These are phyloP conservation scores for Lipomyces yamanashiensis DNA, from an alignment of 805 yeast species.

Conservation along the genomic window DNA sequence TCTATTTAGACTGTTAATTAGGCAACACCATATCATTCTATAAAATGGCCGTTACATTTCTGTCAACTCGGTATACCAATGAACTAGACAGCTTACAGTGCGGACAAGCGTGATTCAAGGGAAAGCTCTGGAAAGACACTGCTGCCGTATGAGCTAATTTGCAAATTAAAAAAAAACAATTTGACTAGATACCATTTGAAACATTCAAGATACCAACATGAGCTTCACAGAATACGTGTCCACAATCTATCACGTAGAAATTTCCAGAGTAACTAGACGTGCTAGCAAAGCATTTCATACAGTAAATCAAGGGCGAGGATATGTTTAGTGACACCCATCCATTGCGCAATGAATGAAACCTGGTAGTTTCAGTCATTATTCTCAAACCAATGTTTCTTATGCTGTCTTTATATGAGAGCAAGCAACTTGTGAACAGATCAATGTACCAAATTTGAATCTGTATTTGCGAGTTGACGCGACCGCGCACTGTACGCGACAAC, in stretches of 20 bases:
- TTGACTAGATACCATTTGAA: constrained; percentile 1
- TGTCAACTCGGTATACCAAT: constrained; percentile 7
- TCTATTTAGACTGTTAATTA: background rate
- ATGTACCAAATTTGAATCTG: too few species aligned
- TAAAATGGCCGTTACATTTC: background rate
- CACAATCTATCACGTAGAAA: constrained; percentile 23
- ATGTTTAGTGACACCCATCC: constrained; percentile 12
- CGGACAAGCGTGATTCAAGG: constrained; percentile 24
- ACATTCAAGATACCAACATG: constrained; percentile 20
- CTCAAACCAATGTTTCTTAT: too few species aligned
- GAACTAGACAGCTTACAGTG: constrained; percentile 10
- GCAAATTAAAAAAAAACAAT: background rate
- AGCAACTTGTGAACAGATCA: too few species aligned
- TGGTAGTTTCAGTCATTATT: background rate
- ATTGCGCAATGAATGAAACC: background rate
- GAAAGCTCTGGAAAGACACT: constrained; percentile 21
- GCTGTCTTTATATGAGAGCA: too few species aligned
- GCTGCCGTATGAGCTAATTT: background rate
- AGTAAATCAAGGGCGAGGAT: constrained; percentile 22
- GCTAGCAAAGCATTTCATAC: constrained; percentile 21
- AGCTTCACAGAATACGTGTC: constrained; percentile 25
- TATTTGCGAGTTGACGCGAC: too few species aligned
- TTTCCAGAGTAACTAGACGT: background rate
- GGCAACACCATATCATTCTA: background rate
- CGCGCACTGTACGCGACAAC: too few species aligned